Evolutionary conservation across 1,284 basidiomycete species (phyloP).

Genomic region (Sphaerobolus stellatus): DNA sequence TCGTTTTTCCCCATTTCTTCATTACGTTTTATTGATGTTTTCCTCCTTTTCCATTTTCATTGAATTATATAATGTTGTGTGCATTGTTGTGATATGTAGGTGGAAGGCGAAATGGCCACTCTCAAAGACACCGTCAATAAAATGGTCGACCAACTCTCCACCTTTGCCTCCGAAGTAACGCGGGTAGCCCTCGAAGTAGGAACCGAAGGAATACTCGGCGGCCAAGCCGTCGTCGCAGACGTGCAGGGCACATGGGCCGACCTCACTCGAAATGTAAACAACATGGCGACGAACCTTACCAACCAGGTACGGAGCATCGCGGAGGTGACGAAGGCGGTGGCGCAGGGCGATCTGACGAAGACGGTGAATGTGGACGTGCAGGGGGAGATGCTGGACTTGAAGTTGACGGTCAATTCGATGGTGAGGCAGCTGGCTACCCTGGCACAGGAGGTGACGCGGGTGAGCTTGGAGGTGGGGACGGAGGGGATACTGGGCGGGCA

Average conservation of each 20-base stretch:
- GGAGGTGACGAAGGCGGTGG: constrained; percentile 35
- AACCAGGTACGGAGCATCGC: constrained; percentile 98
- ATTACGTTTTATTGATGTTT: not conserved
- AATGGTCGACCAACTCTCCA: constrained; percentile 90
- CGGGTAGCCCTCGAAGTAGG: constrained; percentile 43
- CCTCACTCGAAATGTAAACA: constrained; percentile 87
- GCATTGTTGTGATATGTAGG: too few species aligned
- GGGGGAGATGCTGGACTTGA: constrained; percentile 95
- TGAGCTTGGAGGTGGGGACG: constrained; percentile 90
- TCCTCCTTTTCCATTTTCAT: constrained; percentile 10
- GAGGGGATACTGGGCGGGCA: constrained; percentile 84
- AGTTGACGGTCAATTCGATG: constrained; percentile 90
- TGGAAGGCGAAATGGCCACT: constrained; percentile 89
- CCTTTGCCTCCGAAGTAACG: constrained; percentile 93
- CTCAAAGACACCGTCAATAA: constrained; percentile 39
- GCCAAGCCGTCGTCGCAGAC: constrained; percentile 88
- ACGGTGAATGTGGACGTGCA: constrained; percentile 94
- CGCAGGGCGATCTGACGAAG: constrained; percentile 46
- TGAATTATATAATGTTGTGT: constrained; percentile 87
- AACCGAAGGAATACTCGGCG: constrained; percentile 89
- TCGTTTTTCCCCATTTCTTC: not conserved
- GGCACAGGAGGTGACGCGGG: constrained; percentile 82
- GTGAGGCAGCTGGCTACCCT: constrained; percentile 82
- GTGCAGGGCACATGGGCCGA: constrained; percentile 95
- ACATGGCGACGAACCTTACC: constrained; percentile 91